Evolutionary conservation across 768 basidiomycete genomes (phyloP), one percentile per base, ranked within the genome.

Genomic region (Mycena leptocephala): DNA sequence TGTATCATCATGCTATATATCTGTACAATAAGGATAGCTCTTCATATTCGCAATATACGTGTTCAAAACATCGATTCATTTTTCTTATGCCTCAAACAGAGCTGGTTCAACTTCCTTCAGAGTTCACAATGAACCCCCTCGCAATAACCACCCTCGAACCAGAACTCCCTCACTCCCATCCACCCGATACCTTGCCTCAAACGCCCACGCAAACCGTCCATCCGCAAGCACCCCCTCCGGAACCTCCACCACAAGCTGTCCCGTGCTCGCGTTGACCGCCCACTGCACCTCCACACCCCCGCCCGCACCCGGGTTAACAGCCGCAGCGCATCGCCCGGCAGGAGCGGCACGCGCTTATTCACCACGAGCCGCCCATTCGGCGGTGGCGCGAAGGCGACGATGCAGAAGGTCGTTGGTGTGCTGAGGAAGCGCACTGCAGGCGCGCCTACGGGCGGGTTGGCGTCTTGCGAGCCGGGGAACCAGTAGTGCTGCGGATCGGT

Each of bases 321-420:
- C 24, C 68, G 77, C 24, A 92, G 82, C 0, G 68, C 79, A 75
- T 92, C 91, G 3, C 89, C 88, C 2, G 81, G 72, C 5, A 87
- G 79, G 22, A 92, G 74, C 1, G 91, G 90, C 8, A 90, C 76
- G 24, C 83, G 83, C 39, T 84, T 84, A 2, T 84, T 85, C 0
- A 92, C 80, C 1, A 82, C 78, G 1, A 91, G 64, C 3, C 80
- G 63, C 0, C 87, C 85, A 2, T 82, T 35, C 0, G 70, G 64
- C 0, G 90, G 90, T 13, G 80, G 80, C 35, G 82, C 74, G 66
- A 92, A 87, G 0, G 87, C 83, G 46, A 90, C 80, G 75, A 92
- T 85, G 76, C 89, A 92, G 75, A 92, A 91, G 1, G 89, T 86
- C 11, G 79, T 85, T 6, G 88, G 83, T 0, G 89, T 92, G 5